Percentiles rank a stretch among this genome's conserved stretches.
Conservation (phyloP, 148 eudicot genomes). For the Tetragonia tetragonoides region DNA sequence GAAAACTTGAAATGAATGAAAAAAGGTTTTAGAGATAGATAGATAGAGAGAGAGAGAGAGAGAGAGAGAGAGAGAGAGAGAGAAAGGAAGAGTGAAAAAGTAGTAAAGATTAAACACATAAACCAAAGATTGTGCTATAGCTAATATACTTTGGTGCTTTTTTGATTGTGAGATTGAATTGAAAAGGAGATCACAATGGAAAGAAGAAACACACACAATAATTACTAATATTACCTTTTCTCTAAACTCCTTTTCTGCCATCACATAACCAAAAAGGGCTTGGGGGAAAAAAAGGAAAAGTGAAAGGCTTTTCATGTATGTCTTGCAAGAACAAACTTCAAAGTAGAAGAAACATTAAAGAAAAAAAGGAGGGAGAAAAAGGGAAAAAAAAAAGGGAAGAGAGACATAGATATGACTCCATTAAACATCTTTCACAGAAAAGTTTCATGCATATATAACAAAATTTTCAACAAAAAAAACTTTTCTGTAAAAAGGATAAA, state of each 20-base stretch:
- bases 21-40: not conserved
- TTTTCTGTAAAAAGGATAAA: constrained; percentile 9
- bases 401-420: constrained; percentile 45
- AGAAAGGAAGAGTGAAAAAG: too few species aligned
- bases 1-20: not conserved
- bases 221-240: constrained; percentile 43
- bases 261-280: constrained; percentile 37
- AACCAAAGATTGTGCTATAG: constrained; percentile 25
- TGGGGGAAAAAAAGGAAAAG: constrained; percentile 24
- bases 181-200: constrained; percentile 28
- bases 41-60: not conserved
- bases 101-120: constrained; percentile 13
- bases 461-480: constrained; percentile 27
- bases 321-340: constrained; percentile 35
- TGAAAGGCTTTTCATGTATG: constrained; percentile 40
- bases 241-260: constrained; percentile 22
- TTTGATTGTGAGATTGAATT: constrained; percentile 28
- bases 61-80: too few species aligned
- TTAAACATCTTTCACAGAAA: constrained; percentile 35
- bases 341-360: constrained; percentile 20
- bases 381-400: constrained; percentile 7
- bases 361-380: constrained; percentile 4
- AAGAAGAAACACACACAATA: constrained; percentile 31
- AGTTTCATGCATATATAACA: constrained; percentile 42
- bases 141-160: not conserved